phyloP scores from a whole-genome alignment of 441 rosid genomes.

The Adansonia rubrostipa region DNA sequence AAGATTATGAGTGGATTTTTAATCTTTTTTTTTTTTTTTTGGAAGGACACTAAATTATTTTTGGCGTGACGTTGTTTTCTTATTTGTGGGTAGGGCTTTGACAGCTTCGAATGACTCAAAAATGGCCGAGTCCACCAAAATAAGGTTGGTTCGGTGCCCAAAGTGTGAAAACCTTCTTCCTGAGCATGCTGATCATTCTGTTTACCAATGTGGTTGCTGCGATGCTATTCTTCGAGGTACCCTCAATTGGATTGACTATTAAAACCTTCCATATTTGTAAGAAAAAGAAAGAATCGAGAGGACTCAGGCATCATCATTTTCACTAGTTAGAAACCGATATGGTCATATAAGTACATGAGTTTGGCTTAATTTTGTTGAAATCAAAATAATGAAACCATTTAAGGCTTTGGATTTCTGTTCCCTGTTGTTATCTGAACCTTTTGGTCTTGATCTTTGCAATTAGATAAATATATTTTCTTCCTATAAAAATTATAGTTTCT shows the following conservation, averaged over 20 bases:
- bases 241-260: not conserved
- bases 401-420: conserved; percentile 30
- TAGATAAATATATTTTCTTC: too few species aligned
- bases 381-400: conserved; percentile 23
- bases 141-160: conserved; percentile 86
- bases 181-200: conserved; percentile 72
- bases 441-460: not conserved
- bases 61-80: conserved; percentile 1
- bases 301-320: not conserved
- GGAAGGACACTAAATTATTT: conserved; percentile 15
- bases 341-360: not conserved
- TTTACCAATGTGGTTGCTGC: conserved; percentile 91
- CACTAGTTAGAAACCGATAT: not conserved
- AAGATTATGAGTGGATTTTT: not conserved
- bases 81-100: conserved; percentile 18
- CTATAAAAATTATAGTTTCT: not conserved
- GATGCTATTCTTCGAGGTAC: conserved; percentile 85
- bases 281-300: not conserved
- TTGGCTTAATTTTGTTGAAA: not conserved
- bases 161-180: conserved; percentile 85
- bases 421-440: conserved; percentile 14
- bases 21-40: not conserved
- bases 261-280: not conserved
- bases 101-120: conserved; percentile 27
- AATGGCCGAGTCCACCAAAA: conserved; percentile 59